Percentiles rank a stretch among this genome's conserved stretches.
Evolutionary conservation across 2,329 filamentous ascomycete genomes (phyloP).

Genomic region (Epichloe bromicola): DNA sequence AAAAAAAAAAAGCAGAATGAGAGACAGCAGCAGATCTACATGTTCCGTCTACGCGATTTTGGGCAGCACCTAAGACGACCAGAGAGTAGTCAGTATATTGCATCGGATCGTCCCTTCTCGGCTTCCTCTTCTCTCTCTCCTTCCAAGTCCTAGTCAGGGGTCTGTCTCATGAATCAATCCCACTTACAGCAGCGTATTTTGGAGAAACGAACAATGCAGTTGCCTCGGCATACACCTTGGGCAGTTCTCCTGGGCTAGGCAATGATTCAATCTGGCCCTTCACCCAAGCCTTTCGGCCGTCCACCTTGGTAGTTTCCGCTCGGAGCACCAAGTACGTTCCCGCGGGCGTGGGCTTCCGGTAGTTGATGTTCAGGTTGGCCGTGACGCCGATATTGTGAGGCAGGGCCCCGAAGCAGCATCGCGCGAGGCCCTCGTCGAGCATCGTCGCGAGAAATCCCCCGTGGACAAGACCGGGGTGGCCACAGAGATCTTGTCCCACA

Average conservation of each 20-base stretch:
- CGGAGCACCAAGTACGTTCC: constrained; percentile 64
- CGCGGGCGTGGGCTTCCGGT: constrained; percentile 67
- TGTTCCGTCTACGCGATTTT: not conserved
- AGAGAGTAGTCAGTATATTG: not conserved
- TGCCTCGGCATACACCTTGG: constrained; percentile 63
- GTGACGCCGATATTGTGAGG: constrained; percentile 80
- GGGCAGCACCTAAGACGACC: not conserved
- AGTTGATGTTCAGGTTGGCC: constrained; percentile 72
- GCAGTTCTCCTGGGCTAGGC: constrained; percentile 44
- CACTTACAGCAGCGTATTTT: constrained; percentile 60
- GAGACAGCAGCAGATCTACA: not conserved
- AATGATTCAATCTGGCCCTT: constrained; percentile 76
- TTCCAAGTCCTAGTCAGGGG: not conserved
- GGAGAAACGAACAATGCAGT: constrained; percentile 83
- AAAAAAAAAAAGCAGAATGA: not conserved
- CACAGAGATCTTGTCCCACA: constrained; percentile 68
- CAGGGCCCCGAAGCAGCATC: constrained; percentile 78
- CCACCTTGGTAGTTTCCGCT: constrained; percentile 70
- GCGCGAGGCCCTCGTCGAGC: constrained; percentile 77
- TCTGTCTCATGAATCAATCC: not conserved
- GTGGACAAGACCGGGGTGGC: constrained; percentile 82
- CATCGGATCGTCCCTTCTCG: not conserved
- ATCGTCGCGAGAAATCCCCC: constrained; percentile 86
- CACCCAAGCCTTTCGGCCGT: constrained; percentile 92
- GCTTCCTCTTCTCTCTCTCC: not conserved